Base-by-base conservation (phyloP, 2,329 filamentous ascomycete species). In the Paecilomyces sp. region DNA sequence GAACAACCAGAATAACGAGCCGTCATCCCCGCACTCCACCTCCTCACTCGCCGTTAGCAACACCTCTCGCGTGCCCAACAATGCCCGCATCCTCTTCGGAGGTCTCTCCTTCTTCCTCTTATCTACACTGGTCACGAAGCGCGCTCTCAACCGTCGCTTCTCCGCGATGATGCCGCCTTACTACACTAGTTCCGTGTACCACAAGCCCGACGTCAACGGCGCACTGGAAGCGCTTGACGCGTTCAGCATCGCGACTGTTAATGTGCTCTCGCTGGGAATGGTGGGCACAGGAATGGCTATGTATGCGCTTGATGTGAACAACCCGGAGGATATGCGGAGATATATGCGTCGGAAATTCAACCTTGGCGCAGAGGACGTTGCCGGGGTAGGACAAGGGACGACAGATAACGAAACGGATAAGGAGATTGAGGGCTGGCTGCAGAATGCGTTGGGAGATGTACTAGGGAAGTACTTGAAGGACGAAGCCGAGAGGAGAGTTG, bases 161-260 rank as follows among this genome's bases (percentile, higher is more conserved):
- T 72, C 83, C 24, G 79, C 84, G 24, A 78, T 85, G 12, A 76
- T 85, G 47, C 92, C 92, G 11, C 83, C 83, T 54, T 93, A 89
- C 78, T 96, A 89, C 81, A 79, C 64, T 52, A 74, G 76, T 80
- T 74, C 74, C 73, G 70, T 74, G 57, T 79, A 68, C 68, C 74
- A 75, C 65, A 68, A 75, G 50, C 75, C 73, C 1, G 64, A 71
- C 13, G 81, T 85, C 30, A 88, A 88, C 68, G 86, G 87, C 7
- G 82, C 85, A 1, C 72, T 89, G 47, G 88, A 97, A 63, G 93
- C 93, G 0, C 76, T 89, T 34, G 89, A 96, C 74, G 93, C 93
- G 0, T 79, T 99, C 24, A 89, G 88, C 55, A 79, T 97, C 36
- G 94, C 93, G 0, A 96, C 92, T 0, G 82, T 97, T 66, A 96